Evolutionary conservation across 2,329 filamentous ascomycete genomes (phyloP).

Genomic region (Ophiostoma triangulosporum): DNA sequence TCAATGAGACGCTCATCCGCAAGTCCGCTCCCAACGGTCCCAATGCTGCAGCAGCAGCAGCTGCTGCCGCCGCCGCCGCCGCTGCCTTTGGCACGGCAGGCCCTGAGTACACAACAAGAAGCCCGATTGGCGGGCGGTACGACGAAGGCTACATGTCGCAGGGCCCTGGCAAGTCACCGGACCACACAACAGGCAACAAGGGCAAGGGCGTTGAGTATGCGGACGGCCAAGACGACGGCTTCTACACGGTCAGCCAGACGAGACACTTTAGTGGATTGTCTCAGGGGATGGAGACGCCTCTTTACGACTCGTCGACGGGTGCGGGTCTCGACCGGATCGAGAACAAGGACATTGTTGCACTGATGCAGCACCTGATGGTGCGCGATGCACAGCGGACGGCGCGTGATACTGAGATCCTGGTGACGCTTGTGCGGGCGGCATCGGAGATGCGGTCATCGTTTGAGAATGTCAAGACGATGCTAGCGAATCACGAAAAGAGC

Average conservation of each 20-base stretch:
- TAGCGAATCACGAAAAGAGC: conserved; percentile 77
- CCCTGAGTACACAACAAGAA: conserved; percentile 35
- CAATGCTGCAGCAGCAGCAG: conserved; percentile 13
- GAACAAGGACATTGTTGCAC: conserved; percentile 87
- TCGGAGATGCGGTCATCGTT: conserved; percentile 96
- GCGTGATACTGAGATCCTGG: conserved; percentile 88
- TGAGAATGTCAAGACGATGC: conserved; percentile 85
- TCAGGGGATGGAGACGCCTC: conserved; percentile 75
- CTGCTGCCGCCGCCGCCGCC: conserved; percentile 8
- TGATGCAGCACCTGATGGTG: conserved; percentile 98
- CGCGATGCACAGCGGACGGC: conserved; percentile 93
- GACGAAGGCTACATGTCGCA: conserved; percentile 91
- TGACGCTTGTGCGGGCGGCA: conserved; percentile 83
- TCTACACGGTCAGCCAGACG: conserved; percentile 43
- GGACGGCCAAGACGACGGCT: conserved; percentile 49
- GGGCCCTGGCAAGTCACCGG: conserved; percentile 42
- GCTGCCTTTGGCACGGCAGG: conserved; percentile 14
- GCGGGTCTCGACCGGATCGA: conserved; percentile 83
- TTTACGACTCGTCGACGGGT: conserved; percentile 83
- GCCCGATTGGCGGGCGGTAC: conserved; percentile 45
- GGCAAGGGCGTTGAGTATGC: conserved; percentile 43
- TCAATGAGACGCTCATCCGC: conserved; percentile 32
- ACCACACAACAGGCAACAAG: conserved; percentile 32
- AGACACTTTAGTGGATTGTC: conserved; percentile 79
- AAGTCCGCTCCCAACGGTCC: conserved; percentile 15